Percentiles rank a stretch among this genome's conserved stretches.
phyloP scores from a whole-genome alignment of 805 yeast genomes.

The Kuraishia capsulata region DNA sequence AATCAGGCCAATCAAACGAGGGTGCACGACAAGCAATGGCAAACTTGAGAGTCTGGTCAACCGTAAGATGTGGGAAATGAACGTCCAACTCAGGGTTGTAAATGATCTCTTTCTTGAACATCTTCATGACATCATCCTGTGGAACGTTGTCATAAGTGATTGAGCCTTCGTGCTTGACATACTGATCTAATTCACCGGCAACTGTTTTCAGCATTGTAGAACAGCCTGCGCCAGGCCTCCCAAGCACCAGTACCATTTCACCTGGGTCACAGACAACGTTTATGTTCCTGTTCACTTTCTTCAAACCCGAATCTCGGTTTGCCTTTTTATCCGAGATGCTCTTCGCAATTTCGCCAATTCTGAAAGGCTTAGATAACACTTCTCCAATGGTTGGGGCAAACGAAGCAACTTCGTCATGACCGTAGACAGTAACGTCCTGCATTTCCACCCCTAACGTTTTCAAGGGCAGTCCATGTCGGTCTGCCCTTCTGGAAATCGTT shows the following conservation, averaged over 20 bases:
- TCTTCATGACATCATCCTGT: constrained; percentile 35
- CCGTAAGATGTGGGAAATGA: constrained; percentile 48
- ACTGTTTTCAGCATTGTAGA: constrained; percentile 59
- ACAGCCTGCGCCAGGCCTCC: constrained; percentile 78
- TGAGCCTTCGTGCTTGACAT: constrained; percentile 31
- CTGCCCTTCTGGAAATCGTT: constrained; percentile 27
- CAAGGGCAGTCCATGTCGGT: constrained; percentile 35
- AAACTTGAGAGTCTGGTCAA: constrained; percentile 46
- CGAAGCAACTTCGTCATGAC: constrained; percentile 38
- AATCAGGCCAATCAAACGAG: constrained; percentile 32
- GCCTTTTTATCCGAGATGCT: not conserved
- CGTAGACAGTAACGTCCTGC: constrained; percentile 28
- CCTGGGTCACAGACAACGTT: constrained; percentile 31
- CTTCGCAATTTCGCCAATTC: constrained; percentile 2
- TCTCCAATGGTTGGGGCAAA: constrained; percentile 34
- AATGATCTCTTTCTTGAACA: constrained; percentile 30
- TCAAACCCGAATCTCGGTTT: not conserved
- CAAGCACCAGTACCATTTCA: constrained; percentile 61
- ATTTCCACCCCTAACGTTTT: constrained; percentile 35
- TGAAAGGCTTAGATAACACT: constrained; percentile 21
- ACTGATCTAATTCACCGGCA: constrained; percentile 39
- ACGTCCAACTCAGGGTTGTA: constrained; percentile 49
- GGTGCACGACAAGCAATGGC: constrained; percentile 57
- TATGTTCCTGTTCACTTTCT: constrained; percentile 2
- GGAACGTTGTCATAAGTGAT: constrained; percentile 40